These are phyloP conservation scores for Triticum monococcum DNA, from an alignment of 176 grass and related monocot genomes.

Conservation along the genomic window DNA sequence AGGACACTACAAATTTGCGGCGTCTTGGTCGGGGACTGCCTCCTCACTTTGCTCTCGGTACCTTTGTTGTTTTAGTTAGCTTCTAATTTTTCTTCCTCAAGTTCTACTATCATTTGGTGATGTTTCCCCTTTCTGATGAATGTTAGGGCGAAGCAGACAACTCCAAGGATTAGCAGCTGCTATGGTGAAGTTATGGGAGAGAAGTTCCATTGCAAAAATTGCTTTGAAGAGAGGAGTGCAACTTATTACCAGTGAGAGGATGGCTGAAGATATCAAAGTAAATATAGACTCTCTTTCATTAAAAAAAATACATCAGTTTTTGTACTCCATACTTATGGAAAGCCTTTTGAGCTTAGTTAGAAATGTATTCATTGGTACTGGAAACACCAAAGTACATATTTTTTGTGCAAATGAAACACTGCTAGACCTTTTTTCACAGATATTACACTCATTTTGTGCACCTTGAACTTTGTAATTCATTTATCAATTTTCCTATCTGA, in stretches of 20 bases:
- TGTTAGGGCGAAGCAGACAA: slow-evolving; percentile 85
- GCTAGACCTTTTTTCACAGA: not conserved
- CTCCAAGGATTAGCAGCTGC: slow-evolving; percentile 83
- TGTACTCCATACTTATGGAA: not conserved
- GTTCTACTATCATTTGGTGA: slow-evolving; percentile 15
- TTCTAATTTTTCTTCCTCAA: not conserved
- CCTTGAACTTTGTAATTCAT: slow-evolving; percentile 14
- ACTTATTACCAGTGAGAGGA: slow-evolving; percentile 92
- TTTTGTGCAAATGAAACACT: slow-evolving; percentile 15
- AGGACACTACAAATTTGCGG: slow-evolving; percentile 68
- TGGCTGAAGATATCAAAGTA: slow-evolving; percentile 98
- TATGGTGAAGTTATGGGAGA: slow-evolving; percentile 91
- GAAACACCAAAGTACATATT: not conserved
- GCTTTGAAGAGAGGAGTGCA: slow-evolving; percentile 89
- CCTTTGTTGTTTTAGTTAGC: slow-evolving; percentile 19
- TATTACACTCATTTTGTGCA: slow-evolving; percentile 4
- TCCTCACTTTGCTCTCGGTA: slow-evolving; percentile 96
- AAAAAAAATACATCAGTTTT: not conserved
- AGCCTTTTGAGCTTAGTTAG: not conserved
- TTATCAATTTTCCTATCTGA: not conserved
- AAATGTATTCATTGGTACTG: slow-evolving; percentile 20
- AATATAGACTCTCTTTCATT: not conserved
- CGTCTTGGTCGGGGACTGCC: slow-evolving; percentile 78
- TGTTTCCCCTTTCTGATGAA: not conserved
- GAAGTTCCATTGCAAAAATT: slow-evolving; percentile 90